phyloP scores from a whole-genome alignment of 352 stramenopile species.

The Globisporangium carolinianum region DNA sequence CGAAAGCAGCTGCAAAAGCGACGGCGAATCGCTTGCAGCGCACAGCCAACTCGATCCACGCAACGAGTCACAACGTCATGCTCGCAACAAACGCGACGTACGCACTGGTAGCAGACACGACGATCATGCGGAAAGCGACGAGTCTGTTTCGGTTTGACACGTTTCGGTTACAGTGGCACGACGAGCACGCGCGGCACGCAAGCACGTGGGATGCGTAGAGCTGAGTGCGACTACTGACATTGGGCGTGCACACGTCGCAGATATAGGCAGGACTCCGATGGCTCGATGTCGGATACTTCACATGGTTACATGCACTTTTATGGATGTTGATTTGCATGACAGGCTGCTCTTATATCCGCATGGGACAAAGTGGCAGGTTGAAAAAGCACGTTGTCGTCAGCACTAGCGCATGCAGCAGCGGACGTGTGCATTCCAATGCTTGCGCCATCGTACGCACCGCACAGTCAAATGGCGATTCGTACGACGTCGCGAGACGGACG shows the following conservation, averaged over 20 bases:
- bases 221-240: too few species aligned
- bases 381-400: constrained; percentile 4
- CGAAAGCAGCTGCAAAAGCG: constrained; percentile 9
- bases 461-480: constrained; percentile 30
- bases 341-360: background rate
- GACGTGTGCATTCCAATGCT: too few species aligned
- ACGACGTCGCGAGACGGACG: background rate
- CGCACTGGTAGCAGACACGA: constrained; percentile 40
- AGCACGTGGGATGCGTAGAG: constrained; percentile 36
- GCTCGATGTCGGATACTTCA: background rate
- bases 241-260: too few species aligned
- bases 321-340: too few species aligned
- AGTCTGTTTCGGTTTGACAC: constrained; percentile 72
- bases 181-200: constrained; percentile 52
- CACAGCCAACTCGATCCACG: constrained; percentile 24
- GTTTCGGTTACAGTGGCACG: constrained; percentile 65
- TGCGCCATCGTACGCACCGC: too few species aligned
- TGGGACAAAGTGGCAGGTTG: background rate
- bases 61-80: constrained; percentile 24
- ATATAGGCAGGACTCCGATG: too few species aligned
- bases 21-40: constrained; percentile 10
- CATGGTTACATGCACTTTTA: background rate
- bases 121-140: constrained; percentile 57
- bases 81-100: constrained; percentile 15
- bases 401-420: constrained; percentile 8